phyloP scores from a whole-genome alignment of 768 basidiomycete species.

The Collybiopsis confluens region DNA sequence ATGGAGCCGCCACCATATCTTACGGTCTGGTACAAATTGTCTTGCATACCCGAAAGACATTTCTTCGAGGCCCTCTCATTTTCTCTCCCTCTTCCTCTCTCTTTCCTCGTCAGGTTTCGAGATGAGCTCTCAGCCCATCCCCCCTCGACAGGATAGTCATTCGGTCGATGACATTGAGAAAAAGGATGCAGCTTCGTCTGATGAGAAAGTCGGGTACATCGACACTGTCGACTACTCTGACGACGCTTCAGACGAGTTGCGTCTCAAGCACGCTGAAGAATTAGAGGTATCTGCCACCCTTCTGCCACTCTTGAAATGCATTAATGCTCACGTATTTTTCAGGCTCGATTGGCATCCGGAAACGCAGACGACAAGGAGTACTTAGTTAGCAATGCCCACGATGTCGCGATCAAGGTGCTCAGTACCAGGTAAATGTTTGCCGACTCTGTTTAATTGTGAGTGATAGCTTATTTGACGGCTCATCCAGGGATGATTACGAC shows the following conservation, averaged over 20 bases:
- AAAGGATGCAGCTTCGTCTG: not conserved
- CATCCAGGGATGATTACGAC: conserved; percentile 30
- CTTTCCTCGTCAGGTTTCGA: not conserved
- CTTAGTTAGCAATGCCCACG: conserved; percentile 30
- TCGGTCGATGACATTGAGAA: not conserved
- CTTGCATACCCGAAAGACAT: too few species aligned
- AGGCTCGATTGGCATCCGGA: conserved; percentile 25
- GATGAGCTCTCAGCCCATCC: not conserved
- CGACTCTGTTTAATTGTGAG: not conserved
- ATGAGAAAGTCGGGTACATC: conserved; percentile 2
- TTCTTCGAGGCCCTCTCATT: not conserved
- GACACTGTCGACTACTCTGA: not conserved
- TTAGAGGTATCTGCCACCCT: not conserved
- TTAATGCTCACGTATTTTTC: not conserved
- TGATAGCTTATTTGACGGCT: conserved; percentile 7
- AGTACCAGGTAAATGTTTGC: conserved; percentile 14
- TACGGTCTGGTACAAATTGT: too few species aligned
- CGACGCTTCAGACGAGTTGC: conserved; percentile 1
- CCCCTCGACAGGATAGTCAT: not conserved
- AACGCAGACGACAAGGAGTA: conserved; percentile 31
- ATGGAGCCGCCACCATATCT: too few species aligned
- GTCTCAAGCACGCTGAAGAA: conserved; percentile 1
- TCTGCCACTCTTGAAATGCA: too few species aligned
- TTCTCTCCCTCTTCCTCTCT: not conserved
- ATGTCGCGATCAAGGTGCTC: conserved; percentile 35